Conservation (phyloP, 345 rosid species). For the Zanthoxylum bungeanum region DNA sequence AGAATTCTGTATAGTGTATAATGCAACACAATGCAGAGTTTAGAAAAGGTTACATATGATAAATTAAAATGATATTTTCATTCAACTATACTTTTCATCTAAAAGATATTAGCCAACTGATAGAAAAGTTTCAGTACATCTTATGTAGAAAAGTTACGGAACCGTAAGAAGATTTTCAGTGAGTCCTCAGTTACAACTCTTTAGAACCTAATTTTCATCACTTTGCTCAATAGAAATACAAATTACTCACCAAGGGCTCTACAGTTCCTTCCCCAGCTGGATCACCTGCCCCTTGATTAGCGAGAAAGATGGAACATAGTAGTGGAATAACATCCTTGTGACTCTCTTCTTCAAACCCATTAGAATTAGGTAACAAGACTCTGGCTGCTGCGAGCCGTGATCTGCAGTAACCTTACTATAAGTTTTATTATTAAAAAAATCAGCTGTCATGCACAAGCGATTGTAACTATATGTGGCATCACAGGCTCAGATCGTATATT, state of each 20-base stretch:
- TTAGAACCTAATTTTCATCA: background rate
- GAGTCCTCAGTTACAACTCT: background rate
- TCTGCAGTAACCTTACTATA: conserved; percentile 38
- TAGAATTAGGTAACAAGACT: conserved; percentile 48
- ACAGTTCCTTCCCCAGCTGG: conserved; percentile 52
- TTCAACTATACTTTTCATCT: background rate
- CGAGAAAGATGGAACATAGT: conserved; percentile 80
- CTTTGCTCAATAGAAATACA: background rate
- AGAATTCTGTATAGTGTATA: conserved; percentile 58
- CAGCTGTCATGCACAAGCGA: background rate
- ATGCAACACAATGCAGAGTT: conserved; percentile 9
- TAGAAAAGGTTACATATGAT: background rate
- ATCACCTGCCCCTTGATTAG: conserved; percentile 67
- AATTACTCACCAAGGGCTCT: conserved; percentile 60
- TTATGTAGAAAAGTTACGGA: background rate
- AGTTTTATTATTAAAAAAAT: background rate
- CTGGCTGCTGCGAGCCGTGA: conserved; percentile 74
- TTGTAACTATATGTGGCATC: background rate
- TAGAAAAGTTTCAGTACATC: background rate
- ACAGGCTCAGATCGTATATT: background rate
- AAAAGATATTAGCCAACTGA: background rate
- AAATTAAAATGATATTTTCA: background rate
- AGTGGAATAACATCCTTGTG: conserved; percentile 61
- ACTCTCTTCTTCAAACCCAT: conserved; percentile 45
- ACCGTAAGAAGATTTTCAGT: background rate